Conservation (phyloP, 2,329 filamentous ascomycete species). For the Apiospora saccharicola region DNA sequence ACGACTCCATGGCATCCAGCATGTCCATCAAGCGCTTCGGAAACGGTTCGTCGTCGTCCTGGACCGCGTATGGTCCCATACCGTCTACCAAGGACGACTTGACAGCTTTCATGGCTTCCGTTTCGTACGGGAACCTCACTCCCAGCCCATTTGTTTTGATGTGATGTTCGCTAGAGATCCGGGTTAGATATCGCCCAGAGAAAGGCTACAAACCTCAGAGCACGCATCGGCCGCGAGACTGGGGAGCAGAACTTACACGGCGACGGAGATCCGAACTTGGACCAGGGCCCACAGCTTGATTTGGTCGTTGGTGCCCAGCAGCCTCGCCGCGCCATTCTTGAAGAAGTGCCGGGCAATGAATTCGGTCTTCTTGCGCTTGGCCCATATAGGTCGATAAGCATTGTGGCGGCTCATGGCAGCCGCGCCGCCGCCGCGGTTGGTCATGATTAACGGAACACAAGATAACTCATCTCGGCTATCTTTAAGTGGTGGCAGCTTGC, state of each 20-base stretch:
- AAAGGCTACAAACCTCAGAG: neutral
- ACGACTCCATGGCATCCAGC: neutral
- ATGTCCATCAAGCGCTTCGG: neutral
- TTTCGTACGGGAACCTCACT: neutral
- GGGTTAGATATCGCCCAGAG: neutral
- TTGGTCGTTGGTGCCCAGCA: neutral
- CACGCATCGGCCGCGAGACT: neutral
- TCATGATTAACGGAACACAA: neutral
- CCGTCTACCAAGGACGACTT: neutral
- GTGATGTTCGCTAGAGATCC: neutral
- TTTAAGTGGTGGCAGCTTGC: neutral
- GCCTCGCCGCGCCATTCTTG: neutral
- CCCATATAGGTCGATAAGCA: neutral
- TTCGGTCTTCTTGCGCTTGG: neutral
- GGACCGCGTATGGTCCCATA: neutral
- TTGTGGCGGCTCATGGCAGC: neutral
- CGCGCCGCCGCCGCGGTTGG: neutral
- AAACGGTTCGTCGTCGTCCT: neutral
- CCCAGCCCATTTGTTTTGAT: neutral
- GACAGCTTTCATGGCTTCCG: neutral
- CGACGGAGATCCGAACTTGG: neutral
- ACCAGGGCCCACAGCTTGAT: neutral
- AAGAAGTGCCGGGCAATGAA: neutral
- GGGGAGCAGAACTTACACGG: neutral
- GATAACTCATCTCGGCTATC: neutral